Conservation (phyloP, 163 green algal species). For the Chlamydomonas reinhardtii region DNA sequence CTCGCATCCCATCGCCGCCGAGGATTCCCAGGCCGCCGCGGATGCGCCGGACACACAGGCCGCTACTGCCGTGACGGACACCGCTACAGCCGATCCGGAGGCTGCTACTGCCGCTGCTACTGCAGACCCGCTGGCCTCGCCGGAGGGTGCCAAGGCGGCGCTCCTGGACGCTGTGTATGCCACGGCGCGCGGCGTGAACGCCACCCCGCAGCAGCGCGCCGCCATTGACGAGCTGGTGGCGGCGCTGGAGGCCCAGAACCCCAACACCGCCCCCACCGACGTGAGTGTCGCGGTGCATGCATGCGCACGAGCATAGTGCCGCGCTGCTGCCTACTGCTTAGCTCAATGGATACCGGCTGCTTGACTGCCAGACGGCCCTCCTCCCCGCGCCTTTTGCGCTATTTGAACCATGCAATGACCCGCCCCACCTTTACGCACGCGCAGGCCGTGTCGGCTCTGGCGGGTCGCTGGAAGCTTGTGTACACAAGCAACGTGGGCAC, state of each 20-base stretch:
- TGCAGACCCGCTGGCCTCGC: neutral
- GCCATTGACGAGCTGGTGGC: constrained; percentile 86
- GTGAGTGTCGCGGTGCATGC: neutral
- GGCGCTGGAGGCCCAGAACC: constrained; percentile 84
- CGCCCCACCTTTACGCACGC: no score
- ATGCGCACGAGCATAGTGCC: no score
- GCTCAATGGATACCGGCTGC: no score
- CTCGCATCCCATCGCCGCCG: neutral
- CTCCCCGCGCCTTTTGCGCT: neutral
- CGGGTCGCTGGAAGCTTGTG: constrained; percentile 80
- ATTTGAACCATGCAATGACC: no score
- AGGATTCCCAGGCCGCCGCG: neutral
- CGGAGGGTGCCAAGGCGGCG: constrained; percentile 56
- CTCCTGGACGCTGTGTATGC: constrained; percentile 87
- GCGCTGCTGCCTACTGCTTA: no score
- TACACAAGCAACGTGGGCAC: constrained; percentile 84
- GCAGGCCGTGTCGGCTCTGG: constrained; percentile 63
- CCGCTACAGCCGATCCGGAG: no score
- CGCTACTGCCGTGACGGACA: neutral
- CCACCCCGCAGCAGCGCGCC: constrained; percentile 65
- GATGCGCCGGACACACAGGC: neutral
- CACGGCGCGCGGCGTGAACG: constrained; percentile 76
- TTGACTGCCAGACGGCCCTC: no score
- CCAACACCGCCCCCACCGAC: constrained; percentile 59
- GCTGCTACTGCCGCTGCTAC: neutral